Conservation (phyloP, 805 yeast species). For the Wickerhamomyces chaumierensis region DNA sequence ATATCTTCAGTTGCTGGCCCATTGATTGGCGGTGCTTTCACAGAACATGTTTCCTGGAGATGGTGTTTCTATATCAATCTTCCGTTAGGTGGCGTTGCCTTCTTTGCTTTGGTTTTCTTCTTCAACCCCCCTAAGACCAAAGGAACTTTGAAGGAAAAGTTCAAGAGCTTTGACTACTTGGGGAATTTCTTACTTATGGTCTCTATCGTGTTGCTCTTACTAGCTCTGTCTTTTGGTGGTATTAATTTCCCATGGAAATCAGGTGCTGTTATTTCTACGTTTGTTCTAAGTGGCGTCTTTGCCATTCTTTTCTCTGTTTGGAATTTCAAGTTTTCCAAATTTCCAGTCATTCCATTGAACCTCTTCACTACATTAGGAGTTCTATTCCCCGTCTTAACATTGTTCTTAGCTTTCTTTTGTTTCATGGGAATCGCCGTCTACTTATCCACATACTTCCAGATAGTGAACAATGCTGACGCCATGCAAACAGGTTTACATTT, state of each 20-base stretch:
- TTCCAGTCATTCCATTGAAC: slow-evolving; percentile 16
- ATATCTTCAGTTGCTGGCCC: slow-evolving; percentile 52
- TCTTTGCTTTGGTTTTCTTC: slow-evolving; percentile 21
- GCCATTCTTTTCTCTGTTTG: slow-evolving; percentile 5
- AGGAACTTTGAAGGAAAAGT: slow-evolving; percentile 25
- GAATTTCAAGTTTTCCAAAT: slow-evolving; percentile 9
- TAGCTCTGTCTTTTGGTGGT: slow-evolving; percentile 45
- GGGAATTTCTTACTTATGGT: slow-evolving; percentile 33
- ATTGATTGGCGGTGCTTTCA: slow-evolving; percentile 54
- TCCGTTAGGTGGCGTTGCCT: slow-evolving; percentile 42
- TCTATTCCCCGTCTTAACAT: background rate
- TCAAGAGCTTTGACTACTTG: slow-evolving; percentile 32
- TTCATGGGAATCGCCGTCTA: slow-evolving; percentile 2
- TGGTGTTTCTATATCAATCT: slow-evolving; percentile 60
- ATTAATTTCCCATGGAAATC: slow-evolving; percentile 14
- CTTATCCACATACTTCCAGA: slow-evolving; percentile 7
- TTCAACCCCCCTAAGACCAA: slow-evolving; percentile 31
- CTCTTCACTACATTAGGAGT: slow-evolving; percentile 1
- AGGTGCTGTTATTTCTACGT: slow-evolving; percentile 8
- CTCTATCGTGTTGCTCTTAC: slow-evolving; percentile 30
- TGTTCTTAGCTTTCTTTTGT: slow-evolving; percentile 1
- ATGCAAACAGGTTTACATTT: slow-evolving; percentile 34
- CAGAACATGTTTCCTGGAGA: slow-evolving; percentile 52
- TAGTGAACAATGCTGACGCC: slow-evolving; percentile 25
- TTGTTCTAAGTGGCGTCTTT: slow-evolving; percentile 8